Evolutionary conservation across 306 rosid species (phyloP).

Genomic region (Chamaecrista fasciculata): DNA sequence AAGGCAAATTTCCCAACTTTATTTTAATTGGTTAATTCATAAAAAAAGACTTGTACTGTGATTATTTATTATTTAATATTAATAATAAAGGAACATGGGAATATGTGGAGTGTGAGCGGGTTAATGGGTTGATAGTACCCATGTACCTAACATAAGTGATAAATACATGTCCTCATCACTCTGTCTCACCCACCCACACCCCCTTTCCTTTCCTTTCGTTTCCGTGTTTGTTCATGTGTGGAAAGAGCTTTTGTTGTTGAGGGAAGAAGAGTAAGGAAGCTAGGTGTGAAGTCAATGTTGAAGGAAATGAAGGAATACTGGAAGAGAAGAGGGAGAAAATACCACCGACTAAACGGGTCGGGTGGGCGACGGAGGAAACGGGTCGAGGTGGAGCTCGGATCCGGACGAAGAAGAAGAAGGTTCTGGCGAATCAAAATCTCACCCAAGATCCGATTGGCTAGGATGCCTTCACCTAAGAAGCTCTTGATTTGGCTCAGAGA

Average conservation of each 20-base stretch:
- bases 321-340: constrained; percentile 52
- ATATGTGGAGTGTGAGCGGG: no score
- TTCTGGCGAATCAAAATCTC: constrained; percentile 56
- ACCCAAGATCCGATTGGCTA: constrained; percentile 44
- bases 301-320: constrained; percentile 50
- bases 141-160: neutral
- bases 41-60: no score
- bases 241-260: neutral
- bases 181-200: neutral
- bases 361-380: constrained; percentile 27
- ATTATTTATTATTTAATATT: no score
- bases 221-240: neutral
- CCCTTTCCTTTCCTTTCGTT: no score
- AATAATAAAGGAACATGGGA: no score
- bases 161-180: neutral
- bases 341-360: constrained; percentile 42
- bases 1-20: no score
- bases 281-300: constrained; percentile 37
- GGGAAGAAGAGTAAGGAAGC: constrained; percentile 35
- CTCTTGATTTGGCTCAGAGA: constrained; percentile 70
- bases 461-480: constrained; percentile 58
- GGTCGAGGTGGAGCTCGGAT: constrained; percentile 32
- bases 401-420: constrained; percentile 29
- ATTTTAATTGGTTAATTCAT: no score
- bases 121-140: neutral